These are phyloP conservation scores for Daldinia concentrica DNA, from an alignment of 495 filamentous ascomycete genomes.

Conservation along the genomic window DNA sequence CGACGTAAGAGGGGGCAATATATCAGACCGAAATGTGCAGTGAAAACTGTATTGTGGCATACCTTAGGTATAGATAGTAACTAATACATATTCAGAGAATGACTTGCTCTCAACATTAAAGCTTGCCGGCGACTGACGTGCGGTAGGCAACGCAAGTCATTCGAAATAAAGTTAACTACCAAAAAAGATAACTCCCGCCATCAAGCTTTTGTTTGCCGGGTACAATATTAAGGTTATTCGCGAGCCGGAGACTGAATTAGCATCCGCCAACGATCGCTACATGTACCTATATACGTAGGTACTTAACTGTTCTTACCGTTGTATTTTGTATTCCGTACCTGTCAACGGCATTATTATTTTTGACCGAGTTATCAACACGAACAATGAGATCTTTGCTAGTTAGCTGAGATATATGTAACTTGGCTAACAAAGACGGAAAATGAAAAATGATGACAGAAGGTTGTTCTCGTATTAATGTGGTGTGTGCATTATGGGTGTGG, in stretches of 20 bases:
- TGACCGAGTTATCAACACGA: background rate
- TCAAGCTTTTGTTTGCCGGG: conserved; percentile 16
- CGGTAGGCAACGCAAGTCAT: conserved; percentile 9
- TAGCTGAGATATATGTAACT: background rate
- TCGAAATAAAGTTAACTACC: conserved; percentile 11
- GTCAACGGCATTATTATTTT: background rate
- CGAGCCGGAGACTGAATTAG: conserved; percentile 28
- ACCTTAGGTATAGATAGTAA: too few relatives aligned
- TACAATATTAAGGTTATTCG: conserved; percentile 40
- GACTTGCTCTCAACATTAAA: conserved; percentile 12
- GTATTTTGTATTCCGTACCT: background rate
- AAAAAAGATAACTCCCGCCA: conserved; percentile 26
- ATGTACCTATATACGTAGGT: background rate
- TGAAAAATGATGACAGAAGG: conserved; percentile 8
- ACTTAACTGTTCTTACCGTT: background rate
- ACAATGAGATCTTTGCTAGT: background rate
- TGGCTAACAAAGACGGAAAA: background rate
- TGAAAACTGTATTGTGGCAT: conserved; percentile 29
- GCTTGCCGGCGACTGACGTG: conserved; percentile 34
- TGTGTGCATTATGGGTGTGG: conserved; percentile 29
- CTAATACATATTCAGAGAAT: too few relatives aligned
- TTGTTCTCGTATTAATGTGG: conserved; percentile 34
- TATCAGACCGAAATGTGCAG: conserved; percentile 36
- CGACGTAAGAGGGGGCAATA: conserved; percentile 6
- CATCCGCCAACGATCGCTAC: conserved; percentile 14